These are phyloP conservation scores for Prunus dulcis DNA, from an alignment of 306 rosid genomes.

Conservation along the genomic window DNA sequence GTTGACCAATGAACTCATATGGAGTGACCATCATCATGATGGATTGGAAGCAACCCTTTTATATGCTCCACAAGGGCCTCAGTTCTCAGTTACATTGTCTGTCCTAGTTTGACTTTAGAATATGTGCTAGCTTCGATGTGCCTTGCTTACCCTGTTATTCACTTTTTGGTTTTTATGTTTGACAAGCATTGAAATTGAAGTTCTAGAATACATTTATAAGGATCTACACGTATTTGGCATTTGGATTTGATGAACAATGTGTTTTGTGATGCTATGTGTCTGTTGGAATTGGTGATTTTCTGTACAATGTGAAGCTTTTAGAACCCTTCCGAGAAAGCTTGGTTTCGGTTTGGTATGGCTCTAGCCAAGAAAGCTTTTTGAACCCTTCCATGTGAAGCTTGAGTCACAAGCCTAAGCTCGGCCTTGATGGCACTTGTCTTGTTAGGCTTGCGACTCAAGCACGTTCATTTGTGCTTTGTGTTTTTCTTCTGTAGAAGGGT, in stretches of 20 bases:
- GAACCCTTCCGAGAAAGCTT: not conserved
- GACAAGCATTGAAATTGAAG: not conserved
- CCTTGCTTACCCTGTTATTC: not conserved
- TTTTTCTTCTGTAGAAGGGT: not conserved
- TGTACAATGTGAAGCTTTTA: too few relatives aligned
- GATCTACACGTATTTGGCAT: not conserved
- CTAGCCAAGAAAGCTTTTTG: not conserved
- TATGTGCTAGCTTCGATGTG: not conserved
- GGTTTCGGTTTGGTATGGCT: not conserved
- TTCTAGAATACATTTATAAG: not conserved
- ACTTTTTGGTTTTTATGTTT: not conserved
- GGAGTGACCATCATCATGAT: not conserved
- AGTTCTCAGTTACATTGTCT: not conserved
- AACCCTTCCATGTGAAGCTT: not conserved
- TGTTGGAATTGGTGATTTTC: not conserved
- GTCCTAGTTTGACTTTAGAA: not conserved
- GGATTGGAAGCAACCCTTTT: not conserved
- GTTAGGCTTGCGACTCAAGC: not conserved
- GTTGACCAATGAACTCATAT: not conserved
- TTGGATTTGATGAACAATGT: not conserved
- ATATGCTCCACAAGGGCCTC: not conserved
- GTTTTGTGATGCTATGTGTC: not conserved
- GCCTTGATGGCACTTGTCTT: not conserved
- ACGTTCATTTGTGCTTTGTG: not conserved
- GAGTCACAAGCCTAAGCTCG: not conserved